Evolutionary conservation across 495 filamentous ascomycete species (phyloP).

Genomic region (Daldinia grandis): DNA sequence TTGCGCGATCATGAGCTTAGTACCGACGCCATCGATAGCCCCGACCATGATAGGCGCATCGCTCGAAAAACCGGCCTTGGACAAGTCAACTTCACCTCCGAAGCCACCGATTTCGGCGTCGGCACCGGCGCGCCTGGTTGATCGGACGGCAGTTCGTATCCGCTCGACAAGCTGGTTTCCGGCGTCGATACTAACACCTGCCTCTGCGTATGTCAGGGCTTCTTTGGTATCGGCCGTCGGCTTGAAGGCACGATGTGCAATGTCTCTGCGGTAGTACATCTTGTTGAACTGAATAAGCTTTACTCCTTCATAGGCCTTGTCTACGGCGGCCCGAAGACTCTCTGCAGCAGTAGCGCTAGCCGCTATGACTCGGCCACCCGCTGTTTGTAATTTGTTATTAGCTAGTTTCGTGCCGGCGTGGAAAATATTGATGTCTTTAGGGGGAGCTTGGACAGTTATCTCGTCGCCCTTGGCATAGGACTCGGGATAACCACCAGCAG

Average conservation of each 20-base stretch:
- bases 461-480: conserved; percentile 82
- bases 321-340: conserved; percentile 77
- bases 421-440: conserved; percentile 75
- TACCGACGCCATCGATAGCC: conserved; percentile 95
- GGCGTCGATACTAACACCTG: conserved; percentile 90
- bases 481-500: conserved; percentile 94
- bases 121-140: conserved; percentile 83
- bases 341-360: conserved; percentile 77
- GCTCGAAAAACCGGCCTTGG: conserved; percentile 74
- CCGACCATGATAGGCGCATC: conserved; percentile 79
- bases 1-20: conserved; percentile 94
- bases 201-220: conserved; percentile 87
- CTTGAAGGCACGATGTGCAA: conserved; percentile 76
- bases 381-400: conserved; percentile 70
- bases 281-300: conserved; percentile 81
- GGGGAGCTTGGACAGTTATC: conserved; percentile 63
- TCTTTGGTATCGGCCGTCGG: conserved; percentile 51
- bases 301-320: conserved; percentile 83
- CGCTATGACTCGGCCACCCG: conserved; percentile 92
- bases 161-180: conserved; percentile 89
- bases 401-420: conserved; percentile 85
- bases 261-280: conserved; percentile 94
- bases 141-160: conserved; percentile 84
- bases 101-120: conserved; percentile 95
- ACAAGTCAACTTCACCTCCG: conserved; percentile 86